Evolutionary conservation across 139 green algal genomes (phyloP).

Genomic region (Chlamydomonas applanata): DNA sequence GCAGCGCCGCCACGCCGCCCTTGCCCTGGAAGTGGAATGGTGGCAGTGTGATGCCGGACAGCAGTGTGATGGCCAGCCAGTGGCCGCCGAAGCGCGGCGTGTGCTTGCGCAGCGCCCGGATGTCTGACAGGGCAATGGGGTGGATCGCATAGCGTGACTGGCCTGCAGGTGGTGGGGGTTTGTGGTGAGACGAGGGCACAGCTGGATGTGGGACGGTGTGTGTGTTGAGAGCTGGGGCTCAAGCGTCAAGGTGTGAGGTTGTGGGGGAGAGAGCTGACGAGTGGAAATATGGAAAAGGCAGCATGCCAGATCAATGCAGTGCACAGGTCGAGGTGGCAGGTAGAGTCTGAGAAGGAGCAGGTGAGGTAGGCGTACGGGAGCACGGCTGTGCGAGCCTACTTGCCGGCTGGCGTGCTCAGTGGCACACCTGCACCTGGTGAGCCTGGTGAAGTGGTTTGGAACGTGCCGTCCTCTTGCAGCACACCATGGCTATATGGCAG

Average conservation of each 20-base stretch:
- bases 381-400: not conserved
- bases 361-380: not conserved
- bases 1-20: conserved; percentile 64
- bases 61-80: conserved; percentile 72
- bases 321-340: not conserved
- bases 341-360: not conserved
- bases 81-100: conserved; percentile 69
- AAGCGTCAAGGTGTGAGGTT: not conserved
- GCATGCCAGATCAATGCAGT: too few relatives aligned
- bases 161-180: too few relatives aligned
- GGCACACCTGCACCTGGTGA: not conserved
- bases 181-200: not conserved
- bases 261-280: too few relatives aligned
- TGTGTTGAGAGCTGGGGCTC: not conserved
- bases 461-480: conserved; percentile 41
- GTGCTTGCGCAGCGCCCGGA: conserved; percentile 70
- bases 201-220: not conserved
- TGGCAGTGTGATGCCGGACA: conserved; percentile 70
- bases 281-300: too few relatives aligned
- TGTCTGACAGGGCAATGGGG: conserved; percentile 76
- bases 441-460: conserved; percentile 10
- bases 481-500: conserved; percentile 47
- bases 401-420: not conserved
- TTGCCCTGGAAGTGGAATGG: conserved; percentile 71
- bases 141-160: conserved; percentile 69